Conservation (phyloP, 1,139 yeast genomes). For the Yamadazyma triangularis region DNA sequence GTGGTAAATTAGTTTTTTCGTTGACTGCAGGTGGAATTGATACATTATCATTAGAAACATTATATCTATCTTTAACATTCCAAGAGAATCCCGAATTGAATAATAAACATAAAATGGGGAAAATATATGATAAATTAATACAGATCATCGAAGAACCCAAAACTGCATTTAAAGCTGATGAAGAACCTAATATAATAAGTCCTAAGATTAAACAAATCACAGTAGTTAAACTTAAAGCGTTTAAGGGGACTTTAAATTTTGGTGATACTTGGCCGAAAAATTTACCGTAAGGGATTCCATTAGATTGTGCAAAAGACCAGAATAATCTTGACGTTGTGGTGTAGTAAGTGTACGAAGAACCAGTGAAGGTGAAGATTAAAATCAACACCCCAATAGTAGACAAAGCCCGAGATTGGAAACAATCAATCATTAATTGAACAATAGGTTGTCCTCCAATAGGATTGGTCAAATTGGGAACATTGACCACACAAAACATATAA, state of each 20-base stretch:
- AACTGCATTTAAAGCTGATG: conserved; percentile 23
- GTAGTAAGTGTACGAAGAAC: conserved; percentile 17
- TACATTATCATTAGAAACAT: conserved; percentile 8
- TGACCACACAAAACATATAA: conserved; percentile 24
- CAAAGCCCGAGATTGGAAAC: conserved; percentile 20
- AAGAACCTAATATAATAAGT: conserved; percentile 20
- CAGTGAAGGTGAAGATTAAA: conserved; percentile 18
- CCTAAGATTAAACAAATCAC: conserved; percentile 18
- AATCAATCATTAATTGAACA: conserved; percentile 24
- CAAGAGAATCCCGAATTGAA: conserved; percentile 13
- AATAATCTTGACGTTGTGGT: conserved; percentile 23
- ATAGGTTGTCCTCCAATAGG: conserved; percentile 28
- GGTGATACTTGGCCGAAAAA: conserved; percentile 17
- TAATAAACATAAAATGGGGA: conserved; percentile 23
- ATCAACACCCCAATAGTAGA: conserved; percentile 21
- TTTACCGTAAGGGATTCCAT: conserved; percentile 23
- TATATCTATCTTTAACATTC: conserved; percentile 12
- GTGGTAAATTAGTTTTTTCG: conserved; percentile 14
- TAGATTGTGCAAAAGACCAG: conserved; percentile 26
- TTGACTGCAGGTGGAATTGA: conserved; percentile 9
- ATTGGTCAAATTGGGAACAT: conserved; percentile 13
- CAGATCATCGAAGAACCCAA: conserved; percentile 28
- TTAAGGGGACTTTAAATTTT: conserved; percentile 19
- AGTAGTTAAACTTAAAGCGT: conserved; percentile 17
- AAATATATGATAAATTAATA: conserved; percentile 22